Evolutionary conservation across 345 rosid genomes (phyloP).

Genomic region (Adansonia digitata): DNA sequence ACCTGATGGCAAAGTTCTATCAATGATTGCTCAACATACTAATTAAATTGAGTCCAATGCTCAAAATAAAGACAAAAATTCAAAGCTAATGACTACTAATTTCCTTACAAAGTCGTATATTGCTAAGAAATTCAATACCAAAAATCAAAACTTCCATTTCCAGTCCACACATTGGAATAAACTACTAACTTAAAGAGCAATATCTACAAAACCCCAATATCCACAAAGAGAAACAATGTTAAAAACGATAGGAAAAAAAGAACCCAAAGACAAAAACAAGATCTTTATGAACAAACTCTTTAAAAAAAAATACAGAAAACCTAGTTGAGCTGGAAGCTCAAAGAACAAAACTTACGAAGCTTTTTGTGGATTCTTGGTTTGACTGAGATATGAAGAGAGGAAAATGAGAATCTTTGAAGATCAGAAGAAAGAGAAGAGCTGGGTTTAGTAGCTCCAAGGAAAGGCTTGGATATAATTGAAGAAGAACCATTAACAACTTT

Average conservation of each 20-base stretch:
- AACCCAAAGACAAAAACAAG: not conserved
- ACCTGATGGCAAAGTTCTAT: not conserved
- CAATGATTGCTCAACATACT: not conserved
- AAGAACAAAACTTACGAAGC: constrained; percentile 40
- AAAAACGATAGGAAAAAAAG: not conserved
- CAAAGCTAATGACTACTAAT: not conserved
- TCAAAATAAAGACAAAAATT: not conserved
- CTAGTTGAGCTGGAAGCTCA: not conserved
- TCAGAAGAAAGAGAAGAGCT: constrained; percentile 30
- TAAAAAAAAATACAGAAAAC: not conserved
- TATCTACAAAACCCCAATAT: not conserved
- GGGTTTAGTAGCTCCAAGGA: constrained; percentile 43
- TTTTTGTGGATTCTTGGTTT: constrained; percentile 38
- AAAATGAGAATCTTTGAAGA: constrained; percentile 41
- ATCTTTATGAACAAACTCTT: too few relatives aligned
- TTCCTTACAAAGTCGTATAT: not conserved
- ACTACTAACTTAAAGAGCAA: not conserved
- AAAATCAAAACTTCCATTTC: not conserved
- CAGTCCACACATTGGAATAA: not conserved
- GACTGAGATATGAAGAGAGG: constrained; percentile 37
- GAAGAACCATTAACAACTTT: constrained; percentile 49
- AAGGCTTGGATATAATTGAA: constrained; percentile 39
- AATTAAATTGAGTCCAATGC: not conserved
- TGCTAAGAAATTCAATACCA: not conserved
- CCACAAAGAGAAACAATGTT: not conserved